Evolutionary conservation across 306 rosid genomes (phyloP).

Genomic region (Acmispon strigosus): DNA sequence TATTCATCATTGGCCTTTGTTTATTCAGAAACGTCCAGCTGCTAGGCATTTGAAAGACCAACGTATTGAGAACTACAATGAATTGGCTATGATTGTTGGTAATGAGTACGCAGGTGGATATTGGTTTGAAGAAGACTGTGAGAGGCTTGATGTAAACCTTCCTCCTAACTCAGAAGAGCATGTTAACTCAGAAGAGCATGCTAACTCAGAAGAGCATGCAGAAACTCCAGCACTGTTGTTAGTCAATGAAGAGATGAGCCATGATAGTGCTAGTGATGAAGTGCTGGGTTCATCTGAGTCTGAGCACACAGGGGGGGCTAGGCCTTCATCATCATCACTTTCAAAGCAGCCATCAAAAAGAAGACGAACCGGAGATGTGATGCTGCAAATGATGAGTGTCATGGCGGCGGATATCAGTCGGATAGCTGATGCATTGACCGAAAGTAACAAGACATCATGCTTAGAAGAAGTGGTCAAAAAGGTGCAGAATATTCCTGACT

Average conservation of each 20-base stretch:
- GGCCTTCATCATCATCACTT: slow-evolving; percentile 47
- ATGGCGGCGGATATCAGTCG: slow-evolving; percentile 51
- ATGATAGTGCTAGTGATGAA: slow-evolving; percentile 32
- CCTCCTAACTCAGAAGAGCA: slow-evolving; percentile 22
- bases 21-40: slow-evolving; percentile 41
- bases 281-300: slow-evolving; percentile 44
- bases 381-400: slow-evolving; percentile 45
- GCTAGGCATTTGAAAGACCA: slow-evolving; percentile 31
- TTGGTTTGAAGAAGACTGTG: slow-evolving; percentile 24
- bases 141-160: slow-evolving; percentile 24
- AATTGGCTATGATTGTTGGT: slow-evolving; percentile 40
- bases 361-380: slow-evolving; percentile 26
- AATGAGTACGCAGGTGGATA: slow-evolving; percentile 35
- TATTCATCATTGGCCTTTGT: slow-evolving; percentile 8
- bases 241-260: slow-evolving; percentile 22
- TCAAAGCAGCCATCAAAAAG: slow-evolving; percentile 37
- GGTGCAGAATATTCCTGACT: slow-evolving; percentile 42
- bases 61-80: slow-evolving; percentile 34
- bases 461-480: slow-evolving; percentile 45
- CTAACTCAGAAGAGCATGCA: slow-evolving; percentile 22
- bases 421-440: slow-evolving; percentile 46
- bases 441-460: slow-evolving; percentile 25
- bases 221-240: slow-evolving; percentile 28
- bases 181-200: background rate
- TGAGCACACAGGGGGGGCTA: slow-evolving; percentile 41